Base-by-base conservation (phyloP, 345 rosid species). In the Salix dunnii region DNA sequence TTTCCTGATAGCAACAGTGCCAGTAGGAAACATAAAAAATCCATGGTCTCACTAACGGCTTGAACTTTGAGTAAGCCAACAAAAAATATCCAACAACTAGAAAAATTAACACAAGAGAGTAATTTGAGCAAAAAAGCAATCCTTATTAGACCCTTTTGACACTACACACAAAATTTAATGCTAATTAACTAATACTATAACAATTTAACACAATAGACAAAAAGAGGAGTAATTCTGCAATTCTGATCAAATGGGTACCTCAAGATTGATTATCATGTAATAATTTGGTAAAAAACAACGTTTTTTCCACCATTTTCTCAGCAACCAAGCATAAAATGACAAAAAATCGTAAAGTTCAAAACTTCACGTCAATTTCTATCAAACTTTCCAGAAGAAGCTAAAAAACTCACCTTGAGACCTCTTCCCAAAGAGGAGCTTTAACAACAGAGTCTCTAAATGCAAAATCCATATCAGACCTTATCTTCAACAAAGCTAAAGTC, bases 381-480 rank as follows among this genome's bases (percentile, higher is more conserved):
- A 14, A 67, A 72, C 40, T 74, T 42, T 72, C 68, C 61, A 60
- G 72, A 79, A 73, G 70, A 58, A 58, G 38, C 35, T 33, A 7
- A 14, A 38, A 73, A 18, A 77, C 81, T n/a, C 42, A 82, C 84
- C 81, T 77, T 25, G 84, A 82, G 71, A 82, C 69, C 27, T 74
- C 81, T 23, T 82, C 81, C 84, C 84, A 82, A 7, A 82, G 78
- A 70, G 78, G 84, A 74, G 78, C 78, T 49, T 77, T 77, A 31
- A 71, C 55, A 20, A 21, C 67, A 21, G 78, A 38, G 43, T 77
- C 81, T 65, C 71, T 74, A 66, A 82, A 82, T 20, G 78, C 75
- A 55, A 28, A 38, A 51, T 74, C 84, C 81, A 82, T 77, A 23
- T 74, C 79, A 58, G 81, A 77, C 78, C 84, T 65, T 78, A 82